phyloP scores from a whole-genome alignment of 768 basidiomycete species.

The Thelephora ganbajun region DNA sequence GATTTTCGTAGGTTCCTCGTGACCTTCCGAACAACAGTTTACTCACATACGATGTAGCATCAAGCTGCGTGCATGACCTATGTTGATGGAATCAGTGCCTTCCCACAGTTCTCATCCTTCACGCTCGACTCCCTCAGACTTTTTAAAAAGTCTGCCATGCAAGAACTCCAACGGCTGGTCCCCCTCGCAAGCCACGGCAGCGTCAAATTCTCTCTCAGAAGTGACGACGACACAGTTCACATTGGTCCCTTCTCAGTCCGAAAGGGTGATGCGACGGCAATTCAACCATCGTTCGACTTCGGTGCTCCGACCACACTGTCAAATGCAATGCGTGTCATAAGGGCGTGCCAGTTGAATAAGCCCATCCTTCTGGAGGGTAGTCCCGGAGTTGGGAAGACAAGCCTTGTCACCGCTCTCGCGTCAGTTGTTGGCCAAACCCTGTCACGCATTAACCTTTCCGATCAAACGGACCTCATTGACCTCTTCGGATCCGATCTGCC shows the following conservation, averaged over 20 bases:
- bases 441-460: constrained; percentile 92
- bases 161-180: constrained; percentile 40
- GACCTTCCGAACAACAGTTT: neutral
- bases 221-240: constrained; percentile 20
- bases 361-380: constrained; percentile 94
- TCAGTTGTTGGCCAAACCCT: constrained; percentile 64
- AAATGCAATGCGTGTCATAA: constrained; percentile 78
- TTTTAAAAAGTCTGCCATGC: constrained; percentile 46
- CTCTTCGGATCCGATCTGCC: constrained; percentile 95
- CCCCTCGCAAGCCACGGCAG: constrained; percentile 21
- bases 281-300: constrained; percentile 51
- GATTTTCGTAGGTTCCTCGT: constrained; percentile 49
- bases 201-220: constrained; percentile 3
- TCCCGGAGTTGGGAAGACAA: constrained; percentile 97
- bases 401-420: constrained; percentile 78
- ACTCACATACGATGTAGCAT: constrained; percentile 35
- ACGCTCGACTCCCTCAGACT: constrained; percentile 41
- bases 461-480: constrained; percentile 94
- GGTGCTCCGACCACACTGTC: constrained; percentile 78
- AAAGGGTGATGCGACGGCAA: constrained; percentile 32
- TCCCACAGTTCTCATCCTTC: constrained; percentile 58
- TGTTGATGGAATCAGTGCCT: constrained; percentile 74
- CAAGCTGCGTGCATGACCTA: constrained; percentile 91
- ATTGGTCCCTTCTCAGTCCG: constrained; percentile 66
- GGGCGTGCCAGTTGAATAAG: constrained; percentile 82